Base-by-base conservation (phyloP, 2,329 filamentous ascomycete species). In the Hypoxylon sp. region DNA sequence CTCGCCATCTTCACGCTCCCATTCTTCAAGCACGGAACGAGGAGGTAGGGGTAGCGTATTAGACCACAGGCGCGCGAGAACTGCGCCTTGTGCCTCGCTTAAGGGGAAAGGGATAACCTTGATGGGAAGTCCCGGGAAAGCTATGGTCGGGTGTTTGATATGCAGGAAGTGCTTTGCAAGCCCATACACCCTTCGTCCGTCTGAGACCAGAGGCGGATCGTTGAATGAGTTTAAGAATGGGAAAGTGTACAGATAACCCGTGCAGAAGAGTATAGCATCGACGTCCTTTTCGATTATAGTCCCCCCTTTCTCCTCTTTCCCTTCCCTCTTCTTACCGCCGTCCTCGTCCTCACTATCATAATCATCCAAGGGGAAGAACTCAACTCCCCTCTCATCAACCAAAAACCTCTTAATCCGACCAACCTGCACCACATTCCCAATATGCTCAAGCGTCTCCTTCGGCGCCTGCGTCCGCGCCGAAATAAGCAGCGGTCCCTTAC, bases 61-160 rank as follows among this genome's bases (percentile, higher is more conserved):
- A 0, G 93, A 88, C 87, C 93, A 97, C 0, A 94, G 86, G 0
- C 93, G 88, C 1, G 94, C 89, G 50, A 97, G 84, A 0, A 93
- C 87, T 0, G 94, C 91, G 0, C 89, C 89, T 79, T 98, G 94
- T 5, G 88, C 89, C 80, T 98, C 93, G 0, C 90, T 86, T 0
- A 96, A 75, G 0, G 93, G 91, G 77, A 97, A 97, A 0, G 95
- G 95, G n/a, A 97, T 91, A n/a, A 96, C 88, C 72, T 91, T 92
- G 76, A 94, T 91, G 15, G 92, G 90, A 42, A 98, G 83, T 0
- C 88, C 89, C 0, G 92, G 85, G 76, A 98, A 94, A 0, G 88
- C 91, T 1, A 98, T 83, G 0, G 93, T 96, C 0, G 94, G 93
- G 67, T 93, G 88, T 0, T 87, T 82, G 2, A 91, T 89, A 77